Percentiles rank a stretch among this genome's conserved stretches.
phyloP scores from a whole-genome alignment of 345 rosid species.

The Syzygium grande region DNA sequence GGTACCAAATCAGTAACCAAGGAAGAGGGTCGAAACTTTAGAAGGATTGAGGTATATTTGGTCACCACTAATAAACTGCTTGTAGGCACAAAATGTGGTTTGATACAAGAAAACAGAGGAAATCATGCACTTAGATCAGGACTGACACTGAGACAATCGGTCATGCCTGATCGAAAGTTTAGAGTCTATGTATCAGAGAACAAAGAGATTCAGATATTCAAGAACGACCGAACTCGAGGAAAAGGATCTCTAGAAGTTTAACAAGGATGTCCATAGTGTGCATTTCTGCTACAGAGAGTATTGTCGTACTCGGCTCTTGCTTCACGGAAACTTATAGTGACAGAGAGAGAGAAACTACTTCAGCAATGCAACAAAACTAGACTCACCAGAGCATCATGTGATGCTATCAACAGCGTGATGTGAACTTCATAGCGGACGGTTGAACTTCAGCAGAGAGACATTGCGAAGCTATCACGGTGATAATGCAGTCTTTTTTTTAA shows the following conservation, averaged over 20 bases:
- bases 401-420: background rate
- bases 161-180: background rate
- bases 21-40: background rate
- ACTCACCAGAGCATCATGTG: background rate
- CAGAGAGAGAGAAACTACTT: background rate
- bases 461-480: background rate
- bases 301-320: background rate
- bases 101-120: background rate
- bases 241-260: background rate
- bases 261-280: background rate
- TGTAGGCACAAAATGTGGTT: background rate
- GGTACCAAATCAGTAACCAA: background rate
- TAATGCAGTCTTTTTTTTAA: background rate
- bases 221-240: background rate
- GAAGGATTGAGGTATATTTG: background rate
- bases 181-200: background rate
- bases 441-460: background rate
- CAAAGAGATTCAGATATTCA: background rate
- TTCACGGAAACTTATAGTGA: background rate
- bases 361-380: background rate
- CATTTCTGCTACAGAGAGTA: background rate
- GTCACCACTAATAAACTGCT: background rate
- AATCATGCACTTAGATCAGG: background rate
- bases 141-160: background rate
- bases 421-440: background rate